Evolutionary conservation across 345 rosid genomes (phyloP).

Genomic region (Citrus inodora): DNA sequence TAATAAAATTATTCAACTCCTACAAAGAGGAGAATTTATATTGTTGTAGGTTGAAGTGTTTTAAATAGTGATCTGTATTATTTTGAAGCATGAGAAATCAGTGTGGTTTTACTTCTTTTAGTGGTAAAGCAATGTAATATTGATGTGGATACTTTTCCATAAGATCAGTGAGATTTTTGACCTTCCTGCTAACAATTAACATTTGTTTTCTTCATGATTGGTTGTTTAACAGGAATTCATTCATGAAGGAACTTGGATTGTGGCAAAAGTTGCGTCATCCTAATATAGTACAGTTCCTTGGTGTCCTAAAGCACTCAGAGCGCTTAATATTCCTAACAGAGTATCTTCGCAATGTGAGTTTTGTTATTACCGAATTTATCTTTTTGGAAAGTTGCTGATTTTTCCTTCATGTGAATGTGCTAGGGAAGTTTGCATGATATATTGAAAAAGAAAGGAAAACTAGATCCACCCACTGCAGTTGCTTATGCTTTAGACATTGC

Average conservation of each 20-base stretch:
- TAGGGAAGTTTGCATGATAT: slow-evolving; percentile 65
- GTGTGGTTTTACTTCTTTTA: not conserved
- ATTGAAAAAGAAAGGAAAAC: slow-evolving; percentile 48
- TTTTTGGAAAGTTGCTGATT: slow-evolving; percentile 11
- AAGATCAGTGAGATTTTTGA: not conserved
- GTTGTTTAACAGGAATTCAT: slow-evolving; percentile 31
- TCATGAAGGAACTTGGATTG: slow-evolving; percentile 55
- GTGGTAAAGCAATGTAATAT: not conserved
- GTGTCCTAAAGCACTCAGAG: slow-evolving; percentile 52
- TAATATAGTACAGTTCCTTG: slow-evolving; percentile 70
- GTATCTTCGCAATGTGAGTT: slow-evolving; percentile 57
- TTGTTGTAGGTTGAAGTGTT: not conserved
- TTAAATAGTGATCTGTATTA: not conserved
- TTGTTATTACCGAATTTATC: not conserved
- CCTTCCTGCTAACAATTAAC: slow-evolving; percentile 5
- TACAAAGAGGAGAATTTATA: not conserved
- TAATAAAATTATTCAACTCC: not conserved
- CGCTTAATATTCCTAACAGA: slow-evolving; percentile 61
- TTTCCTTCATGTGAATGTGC: slow-evolving; percentile 10
- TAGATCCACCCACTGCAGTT: slow-evolving; percentile 48
- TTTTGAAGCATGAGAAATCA: not conserved
- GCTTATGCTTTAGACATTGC: slow-evolving; percentile 64
- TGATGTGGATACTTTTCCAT: not conserved
- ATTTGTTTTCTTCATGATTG: not conserved
- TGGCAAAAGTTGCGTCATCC: slow-evolving; percentile 72